Evolutionary conservation across 2,329 filamentous ascomycete species (phyloP).

Genomic region (Verticillium nonalfalfae): DNA sequence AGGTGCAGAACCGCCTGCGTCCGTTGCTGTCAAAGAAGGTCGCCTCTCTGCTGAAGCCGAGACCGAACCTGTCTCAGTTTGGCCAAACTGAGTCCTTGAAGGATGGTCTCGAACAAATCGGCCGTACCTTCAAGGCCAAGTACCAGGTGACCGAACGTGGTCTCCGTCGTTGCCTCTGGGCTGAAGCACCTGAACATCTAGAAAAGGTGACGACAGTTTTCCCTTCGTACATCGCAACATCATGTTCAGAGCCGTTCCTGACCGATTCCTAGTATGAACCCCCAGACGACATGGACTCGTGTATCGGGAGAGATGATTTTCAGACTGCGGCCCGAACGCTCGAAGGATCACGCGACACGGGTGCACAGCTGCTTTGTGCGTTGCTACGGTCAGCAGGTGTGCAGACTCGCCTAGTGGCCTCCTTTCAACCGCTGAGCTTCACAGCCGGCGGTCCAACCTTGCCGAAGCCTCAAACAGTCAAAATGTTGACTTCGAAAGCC

Average conservation of each 20-base stretch:
- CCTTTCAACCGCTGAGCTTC: constrained; percentile 76
- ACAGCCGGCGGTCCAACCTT: constrained; percentile 44
- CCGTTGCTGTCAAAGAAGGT: constrained; percentile 61
- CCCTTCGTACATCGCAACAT: not conserved
- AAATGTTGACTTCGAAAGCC: constrained; percentile 18
- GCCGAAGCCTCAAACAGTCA: constrained; percentile 29
- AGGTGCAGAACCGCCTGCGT: constrained; percentile 61
- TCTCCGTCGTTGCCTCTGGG: constrained; percentile 67
- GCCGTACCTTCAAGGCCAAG: constrained; percentile 58
- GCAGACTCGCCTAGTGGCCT: constrained; percentile 79
- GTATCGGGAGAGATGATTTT: constrained; percentile 69
- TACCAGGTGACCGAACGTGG: constrained; percentile 70
- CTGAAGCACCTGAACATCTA: constrained; percentile 56
- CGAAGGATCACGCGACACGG: constrained; percentile 80
- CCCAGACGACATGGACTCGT: constrained; percentile 58
- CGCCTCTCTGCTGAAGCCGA: constrained; percentile 62
- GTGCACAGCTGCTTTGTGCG: constrained; percentile 86
- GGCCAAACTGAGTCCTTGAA: constrained; percentile 70
- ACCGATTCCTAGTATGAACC: constrained; percentile 41
- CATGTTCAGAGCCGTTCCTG: constrained; percentile 8
- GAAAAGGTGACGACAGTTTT: constrained; percentile 38
- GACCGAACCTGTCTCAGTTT: constrained; percentile 63
- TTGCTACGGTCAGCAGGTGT: constrained; percentile 78
- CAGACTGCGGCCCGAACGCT: constrained; percentile 60
- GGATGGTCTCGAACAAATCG: constrained; percentile 67